These are phyloP conservation scores for Calonectria montana DNA, from an alignment of 2,329 filamentous ascomycete genomes.

Conservation along the genomic window DNA sequence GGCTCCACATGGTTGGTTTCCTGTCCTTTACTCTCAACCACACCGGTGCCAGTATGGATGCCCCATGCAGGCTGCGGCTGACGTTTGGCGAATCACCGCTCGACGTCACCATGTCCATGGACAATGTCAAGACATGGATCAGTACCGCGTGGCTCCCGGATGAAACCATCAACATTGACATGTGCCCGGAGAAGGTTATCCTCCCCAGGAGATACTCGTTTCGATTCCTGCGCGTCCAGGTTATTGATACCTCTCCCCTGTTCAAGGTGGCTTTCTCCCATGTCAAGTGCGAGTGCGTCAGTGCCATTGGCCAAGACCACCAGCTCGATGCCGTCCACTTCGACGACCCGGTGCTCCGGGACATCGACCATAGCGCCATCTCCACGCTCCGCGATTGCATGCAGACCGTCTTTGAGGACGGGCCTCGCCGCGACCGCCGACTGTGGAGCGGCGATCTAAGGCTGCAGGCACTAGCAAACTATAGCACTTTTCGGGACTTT, in stretches of 20 bases:
- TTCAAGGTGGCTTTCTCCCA: conserved; percentile 47
- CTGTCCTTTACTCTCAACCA: conserved; percentile 18
- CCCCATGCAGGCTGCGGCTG: conserved; percentile 47
- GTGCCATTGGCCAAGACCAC: conserved; percentile 37
- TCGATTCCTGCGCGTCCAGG: conserved; percentile 47
- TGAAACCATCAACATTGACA: conserved; percentile 49
- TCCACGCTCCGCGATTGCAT: conserved; percentile 51
- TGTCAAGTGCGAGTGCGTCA: conserved; percentile 43
- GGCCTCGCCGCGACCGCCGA: conserved; percentile 50
- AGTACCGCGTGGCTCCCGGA: conserved; percentile 52
- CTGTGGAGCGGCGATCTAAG: conserved; percentile 52
- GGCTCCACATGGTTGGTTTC: conserved; percentile 27
- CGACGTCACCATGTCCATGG: conserved; percentile 49
- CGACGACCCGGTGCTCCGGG: conserved; percentile 34
- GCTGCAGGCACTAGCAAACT: conserved; percentile 51
- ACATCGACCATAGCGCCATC: conserved; percentile 46
- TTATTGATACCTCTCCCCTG: conserved; percentile 49
- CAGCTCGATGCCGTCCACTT: conserved; percentile 30
- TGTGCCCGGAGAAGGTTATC: conserved; percentile 43
- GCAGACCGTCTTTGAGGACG: conserved; percentile 54
- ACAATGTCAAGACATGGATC: conserved; percentile 50
- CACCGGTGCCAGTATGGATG: conserved; percentile 44
- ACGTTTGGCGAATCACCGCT: conserved; percentile 51
- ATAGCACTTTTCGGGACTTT: conserved; percentile 49
- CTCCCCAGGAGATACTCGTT: conserved; percentile 49